Evolutionary conservation across 768 basidiomycete species (phyloP).

Genomic region (Pulveroboletus sp.): DNA sequence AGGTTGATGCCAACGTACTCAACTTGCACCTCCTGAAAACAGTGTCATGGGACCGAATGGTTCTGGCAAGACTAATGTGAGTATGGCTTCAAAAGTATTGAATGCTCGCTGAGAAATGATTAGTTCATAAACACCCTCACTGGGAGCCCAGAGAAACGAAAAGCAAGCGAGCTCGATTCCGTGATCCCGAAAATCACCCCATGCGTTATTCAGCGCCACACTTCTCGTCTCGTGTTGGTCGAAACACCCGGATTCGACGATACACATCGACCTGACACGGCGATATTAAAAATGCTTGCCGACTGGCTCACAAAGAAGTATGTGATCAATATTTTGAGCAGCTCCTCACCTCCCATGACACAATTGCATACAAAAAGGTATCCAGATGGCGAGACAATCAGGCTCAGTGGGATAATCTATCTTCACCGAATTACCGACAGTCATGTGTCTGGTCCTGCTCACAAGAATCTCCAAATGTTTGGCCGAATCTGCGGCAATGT

Average conservation of each 20-base stretch:
- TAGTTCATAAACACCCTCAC: conserved; percentile 14
- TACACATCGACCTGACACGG: conserved; percentile 9
- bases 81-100: neutral
- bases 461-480: conserved; percentile 33
- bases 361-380: no score
- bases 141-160: neutral
- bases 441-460: conserved; percentile 29
- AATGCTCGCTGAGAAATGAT: neutral
- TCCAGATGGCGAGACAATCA: no score
- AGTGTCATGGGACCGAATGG: conserved; percentile 23
- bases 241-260: no score
- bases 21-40: neutral
- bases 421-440: no score
- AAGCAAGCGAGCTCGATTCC: conserved; percentile 3
- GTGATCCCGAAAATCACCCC: conserved; percentile 5
- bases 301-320: no score
- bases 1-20: no score
- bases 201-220: neutral
- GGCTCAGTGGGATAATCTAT: no score
- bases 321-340: no score
- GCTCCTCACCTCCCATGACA: no score
- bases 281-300: conserved; percentile 7
- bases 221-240: no score
- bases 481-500: conserved; percentile 32
- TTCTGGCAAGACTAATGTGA: conserved; percentile 21